These are phyloP conservation scores for Ceratobasidium sp. DNA, from an alignment of 1,284 basidiomycete genomes.

Conservation along the genomic window DNA sequence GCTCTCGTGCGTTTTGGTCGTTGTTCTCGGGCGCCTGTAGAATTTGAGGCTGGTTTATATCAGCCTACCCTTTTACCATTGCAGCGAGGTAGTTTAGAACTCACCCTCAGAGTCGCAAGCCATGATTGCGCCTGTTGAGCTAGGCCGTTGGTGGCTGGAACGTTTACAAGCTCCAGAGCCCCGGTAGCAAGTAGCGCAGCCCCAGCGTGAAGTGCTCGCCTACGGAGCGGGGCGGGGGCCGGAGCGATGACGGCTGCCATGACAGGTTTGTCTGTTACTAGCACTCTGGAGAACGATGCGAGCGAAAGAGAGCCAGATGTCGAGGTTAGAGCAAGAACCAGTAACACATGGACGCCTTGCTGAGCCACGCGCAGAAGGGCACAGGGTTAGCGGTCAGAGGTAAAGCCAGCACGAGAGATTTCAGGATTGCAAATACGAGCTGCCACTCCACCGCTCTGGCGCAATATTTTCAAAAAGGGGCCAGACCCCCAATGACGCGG, in stretches of 20 bases:
- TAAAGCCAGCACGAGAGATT: too few relatives aligned
- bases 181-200: not conserved
- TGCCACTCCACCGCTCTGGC: too few relatives aligned
- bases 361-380: too few relatives aligned
- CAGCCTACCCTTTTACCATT: not conserved
- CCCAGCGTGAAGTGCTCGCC: not conserved
- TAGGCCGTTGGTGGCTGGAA: not conserved
- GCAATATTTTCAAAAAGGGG: too few relatives aligned
- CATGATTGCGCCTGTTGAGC: not conserved
- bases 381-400: too few relatives aligned
- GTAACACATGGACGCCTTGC: too few relatives aligned
- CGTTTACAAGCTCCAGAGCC: not conserved
- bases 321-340: too few relatives aligned
- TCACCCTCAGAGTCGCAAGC: not conserved
- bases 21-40: constrained; percentile 1
- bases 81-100: not conserved
- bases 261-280: not conserved
- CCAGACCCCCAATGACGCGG: too few relatives aligned
- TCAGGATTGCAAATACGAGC: too few relatives aligned
- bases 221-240: not conserved
- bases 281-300: not conserved
- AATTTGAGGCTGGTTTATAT: constrained; percentile 1
- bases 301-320: too few relatives aligned
- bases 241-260: not conserved
- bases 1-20: not conserved